Evolutionary conservation across 1,284 basidiomycete genomes (phyloP), one percentile per base, ranked within the genome.

Genomic region (Leccinum idahoense): DNA sequence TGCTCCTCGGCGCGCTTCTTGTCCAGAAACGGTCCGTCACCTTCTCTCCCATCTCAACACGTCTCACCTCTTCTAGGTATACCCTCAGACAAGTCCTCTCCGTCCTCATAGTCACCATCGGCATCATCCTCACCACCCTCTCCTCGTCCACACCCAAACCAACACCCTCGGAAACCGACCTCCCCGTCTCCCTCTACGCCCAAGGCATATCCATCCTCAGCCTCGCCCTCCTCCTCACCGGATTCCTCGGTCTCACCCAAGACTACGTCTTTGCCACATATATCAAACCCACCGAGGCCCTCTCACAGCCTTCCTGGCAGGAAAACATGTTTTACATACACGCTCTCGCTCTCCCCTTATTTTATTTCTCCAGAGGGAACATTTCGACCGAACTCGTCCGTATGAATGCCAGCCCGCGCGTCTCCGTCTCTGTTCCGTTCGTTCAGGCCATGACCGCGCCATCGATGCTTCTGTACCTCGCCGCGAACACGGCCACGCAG

Each of bases 281-380:
- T 72, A 85, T 87, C 15, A 64, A 65, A 26, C 71, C 73, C 14
- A 59, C 62, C 26, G 59, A 71, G 15, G 20, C 68, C 12, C 65
- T 65, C 32, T 65, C 70, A 8, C 71, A 72, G 61, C 73, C 82
- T 67, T 71, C 80, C 65, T 98, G 95, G 95, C 86, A 90, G 71
- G 95, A 98, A 77, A 88, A 86, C 37, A 87, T 98, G 81, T 98
- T 97, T 78, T 98, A 95, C 75, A 79, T 91, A 23, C 89, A 92
- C 74, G 85, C 87, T 71, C 82, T 92, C 60, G 84, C 85, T 5
- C 79, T 93, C 12, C 91, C 90, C 3, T 80, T 92, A 78, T 93
- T 93, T 77, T 65, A 81, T 61, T 83, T 84, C 62, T 77, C 88
- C 53, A 76, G 84, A 1, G 70, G 78, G 18, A 82, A 84, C 68